These are phyloP conservation scores for Gymnopilus junonius DNA, from an alignment of 768 basidiomycete genomes.

Conservation along the genomic window DNA sequence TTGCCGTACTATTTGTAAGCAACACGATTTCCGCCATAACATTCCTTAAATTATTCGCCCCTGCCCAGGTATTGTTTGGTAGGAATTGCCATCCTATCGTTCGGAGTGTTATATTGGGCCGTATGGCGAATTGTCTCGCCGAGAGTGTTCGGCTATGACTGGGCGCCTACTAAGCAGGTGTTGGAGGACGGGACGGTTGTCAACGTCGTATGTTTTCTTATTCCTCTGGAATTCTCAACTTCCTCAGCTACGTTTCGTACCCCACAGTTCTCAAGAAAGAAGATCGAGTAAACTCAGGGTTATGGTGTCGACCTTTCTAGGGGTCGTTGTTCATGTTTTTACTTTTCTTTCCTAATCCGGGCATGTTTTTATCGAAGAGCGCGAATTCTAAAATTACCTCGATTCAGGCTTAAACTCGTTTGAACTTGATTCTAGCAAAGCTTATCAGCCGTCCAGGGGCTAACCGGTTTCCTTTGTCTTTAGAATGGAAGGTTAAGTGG, in stretches of 20 bases:
- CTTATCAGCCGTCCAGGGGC: no score
- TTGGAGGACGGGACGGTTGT: slow-evolving; percentile 59
- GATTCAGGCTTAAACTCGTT: no score
- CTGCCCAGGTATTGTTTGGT: slow-evolving; percentile 55
- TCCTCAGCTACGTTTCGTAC: neutral
- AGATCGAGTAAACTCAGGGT: slow-evolving; percentile 4
- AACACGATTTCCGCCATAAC: neutral
- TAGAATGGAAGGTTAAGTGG: no score
- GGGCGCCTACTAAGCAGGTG: slow-evolving; percentile 51
- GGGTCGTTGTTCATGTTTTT: neutral
- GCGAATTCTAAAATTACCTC: no score
- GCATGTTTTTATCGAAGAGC: no score
- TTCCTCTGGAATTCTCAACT: neutral
- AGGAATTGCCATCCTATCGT: slow-evolving; percentile 49
- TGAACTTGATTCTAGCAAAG: no score
- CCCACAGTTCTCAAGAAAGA: slow-evolving; percentile 20
- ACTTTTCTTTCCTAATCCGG: no score
- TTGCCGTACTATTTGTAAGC: slow-evolving; percentile 62
- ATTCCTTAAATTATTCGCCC: neutral
- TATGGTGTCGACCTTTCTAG: neutral
- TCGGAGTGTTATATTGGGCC: slow-evolving; percentile 58
- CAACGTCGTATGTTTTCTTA: slow-evolving; percentile 43
- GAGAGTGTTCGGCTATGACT: slow-evolving; percentile 49
- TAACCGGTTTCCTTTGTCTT: no score
- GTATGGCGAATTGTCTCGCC: slow-evolving; percentile 56